These are phyloP conservation scores for Berberis vulgaris DNA, from an alignment of 164 flowering plant genomes.

Conservation along the genomic window DNA sequence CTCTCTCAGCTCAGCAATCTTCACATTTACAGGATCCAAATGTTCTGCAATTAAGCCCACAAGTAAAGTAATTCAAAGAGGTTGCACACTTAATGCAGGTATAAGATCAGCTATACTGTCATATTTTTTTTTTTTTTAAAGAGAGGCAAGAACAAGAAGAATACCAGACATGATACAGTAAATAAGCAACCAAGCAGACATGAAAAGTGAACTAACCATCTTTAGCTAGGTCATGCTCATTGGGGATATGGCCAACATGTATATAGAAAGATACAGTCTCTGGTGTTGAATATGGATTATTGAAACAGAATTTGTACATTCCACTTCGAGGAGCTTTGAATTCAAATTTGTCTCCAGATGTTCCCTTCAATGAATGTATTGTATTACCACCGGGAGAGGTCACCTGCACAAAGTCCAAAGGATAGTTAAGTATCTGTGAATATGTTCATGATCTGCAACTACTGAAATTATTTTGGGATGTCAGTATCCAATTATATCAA, in stretches of 20 bases:
- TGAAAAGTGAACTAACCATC: conserved; percentile 53
- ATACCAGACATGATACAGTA: no score
- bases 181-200: not conserved
- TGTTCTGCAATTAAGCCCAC: conserved; percentile 50
- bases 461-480: not conserved
- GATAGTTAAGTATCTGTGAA: not conserved
- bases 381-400: conserved; percentile 70
- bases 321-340: conserved; percentile 87
- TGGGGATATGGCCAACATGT: conserved; percentile 93
- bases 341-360: conserved; percentile 89
- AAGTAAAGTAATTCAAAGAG: not conserved
- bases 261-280: conserved; percentile 93
- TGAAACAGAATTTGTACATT: conserved; percentile 96
- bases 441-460: not conserved
- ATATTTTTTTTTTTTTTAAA: no score
- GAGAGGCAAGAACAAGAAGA: no score
- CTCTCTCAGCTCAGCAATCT: conserved; percentile 88
- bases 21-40: conserved; percentile 88
- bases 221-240: conserved; percentile 92
- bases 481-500: no score
- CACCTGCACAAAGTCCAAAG: conserved; percentile 34
- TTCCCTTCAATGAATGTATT: conserved; percentile 65
- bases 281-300: conserved; percentile 75
- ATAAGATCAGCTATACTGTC: no score
- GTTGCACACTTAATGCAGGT: not conserved